Evolutionary conservation across 2,329 filamentous ascomycete genomes (phyloP).

Genomic region (Fusarium bulbicola): DNA sequence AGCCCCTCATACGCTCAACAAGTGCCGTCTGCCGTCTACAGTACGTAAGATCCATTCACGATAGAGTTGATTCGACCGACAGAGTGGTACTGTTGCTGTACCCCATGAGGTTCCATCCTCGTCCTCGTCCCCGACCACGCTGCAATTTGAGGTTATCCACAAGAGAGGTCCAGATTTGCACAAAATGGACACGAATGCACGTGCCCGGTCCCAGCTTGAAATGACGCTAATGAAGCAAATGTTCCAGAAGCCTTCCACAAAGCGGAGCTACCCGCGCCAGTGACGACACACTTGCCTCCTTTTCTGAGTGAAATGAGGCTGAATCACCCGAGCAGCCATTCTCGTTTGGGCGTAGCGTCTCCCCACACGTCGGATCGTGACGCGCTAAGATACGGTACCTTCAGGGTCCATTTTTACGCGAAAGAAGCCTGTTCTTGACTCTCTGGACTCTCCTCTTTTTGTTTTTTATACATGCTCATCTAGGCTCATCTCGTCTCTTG

Average conservation of each 20-base stretch:
- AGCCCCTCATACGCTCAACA: conserved; percentile 28
- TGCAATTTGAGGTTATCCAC: conserved; percentile 34
- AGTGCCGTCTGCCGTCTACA: conserved; percentile 17
- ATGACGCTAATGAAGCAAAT: conserved; percentile 28
- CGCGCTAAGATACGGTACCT: conserved; percentile 19
- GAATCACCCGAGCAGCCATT: conserved; percentile 26
- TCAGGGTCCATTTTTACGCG: conserved; percentile 29
- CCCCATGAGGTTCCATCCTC: conserved; percentile 24
- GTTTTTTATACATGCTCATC: not conserved
- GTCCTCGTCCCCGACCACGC: conserved; percentile 41
- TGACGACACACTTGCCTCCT: conserved; percentile 33
- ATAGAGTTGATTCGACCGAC: conserved; percentile 17
- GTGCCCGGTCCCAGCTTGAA: conserved; percentile 17
- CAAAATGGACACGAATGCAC: conserved; percentile 42
- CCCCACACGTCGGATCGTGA: conserved; percentile 25
- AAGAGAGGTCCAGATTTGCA: conserved; percentile 24
- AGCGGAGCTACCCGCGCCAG: conserved; percentile 25
- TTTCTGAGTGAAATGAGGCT: conserved; percentile 37
- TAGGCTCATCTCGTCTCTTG: conserved; percentile 9
- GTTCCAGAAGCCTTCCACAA: conserved; percentile 42
- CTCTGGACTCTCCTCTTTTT: not conserved
- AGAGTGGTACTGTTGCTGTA: conserved; percentile 12
- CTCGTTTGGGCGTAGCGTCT: conserved; percentile 27
- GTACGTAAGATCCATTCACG: conserved; percentile 11
- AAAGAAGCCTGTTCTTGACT: not conserved